phyloP scores from a whole-genome alignment of 1,284 basidiomycete genomes.

The Sporisorium iseilematis-ciliati region DNA sequence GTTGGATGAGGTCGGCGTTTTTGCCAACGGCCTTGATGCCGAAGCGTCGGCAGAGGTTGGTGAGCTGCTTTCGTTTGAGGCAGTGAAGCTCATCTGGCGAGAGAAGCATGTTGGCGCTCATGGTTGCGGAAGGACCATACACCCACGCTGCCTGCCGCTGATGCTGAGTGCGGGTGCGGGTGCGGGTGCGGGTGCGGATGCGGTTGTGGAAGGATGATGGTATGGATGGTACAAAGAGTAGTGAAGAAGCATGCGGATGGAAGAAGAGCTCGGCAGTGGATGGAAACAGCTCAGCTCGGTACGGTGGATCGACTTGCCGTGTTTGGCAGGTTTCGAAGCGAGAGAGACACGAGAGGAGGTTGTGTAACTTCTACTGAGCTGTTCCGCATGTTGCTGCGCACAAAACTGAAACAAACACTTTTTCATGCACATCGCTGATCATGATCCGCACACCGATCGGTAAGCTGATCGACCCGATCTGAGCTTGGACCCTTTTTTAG shows the following conservation, averaged over 20 bases:
- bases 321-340: not conserved
- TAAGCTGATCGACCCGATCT: constrained; percentile 1
- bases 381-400: constrained; percentile 7
- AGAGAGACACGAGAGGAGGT: not conserved
- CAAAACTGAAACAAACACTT: not conserved
- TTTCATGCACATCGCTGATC: constrained; percentile 6
- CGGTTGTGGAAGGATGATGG: not conserved
- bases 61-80: constrained; percentile 59
- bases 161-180: constrained; percentile 1
- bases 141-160: constrained; percentile 14
- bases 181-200: not conserved
- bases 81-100: constrained; percentile 56
- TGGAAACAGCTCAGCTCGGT: not conserved
- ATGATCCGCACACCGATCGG: not conserved
- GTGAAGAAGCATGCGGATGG: not conserved
- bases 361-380: constrained; percentile 20
- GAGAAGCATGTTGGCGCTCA: constrained; percentile 46
- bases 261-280: not conserved
- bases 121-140: constrained; percentile 10
- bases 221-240: not conserved
- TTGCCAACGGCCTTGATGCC: constrained; percentile 56
- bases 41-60: constrained; percentile 53
- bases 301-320: no score
- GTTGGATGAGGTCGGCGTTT: constrained; percentile 47
- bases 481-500: not conserved